Evolutionary conservation across 2,329 filamentous ascomycete genomes (phyloP).

Genomic region (Xylaria sp.): DNA sequence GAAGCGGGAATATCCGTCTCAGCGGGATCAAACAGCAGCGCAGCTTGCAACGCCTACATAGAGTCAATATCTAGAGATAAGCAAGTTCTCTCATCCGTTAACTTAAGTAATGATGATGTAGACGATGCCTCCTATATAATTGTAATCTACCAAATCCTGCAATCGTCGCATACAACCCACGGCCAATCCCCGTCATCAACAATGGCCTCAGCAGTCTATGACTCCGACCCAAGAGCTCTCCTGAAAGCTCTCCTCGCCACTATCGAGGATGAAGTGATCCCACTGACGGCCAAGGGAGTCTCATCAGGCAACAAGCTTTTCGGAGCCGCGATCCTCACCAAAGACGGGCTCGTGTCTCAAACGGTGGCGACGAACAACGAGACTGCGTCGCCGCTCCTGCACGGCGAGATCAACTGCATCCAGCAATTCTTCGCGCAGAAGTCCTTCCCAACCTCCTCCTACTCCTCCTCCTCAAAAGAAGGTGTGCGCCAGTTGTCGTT

Average conservation of each 20-base stretch:
- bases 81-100: neutral
- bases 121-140: neutral
- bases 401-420: slow-evolving; percentile 71
- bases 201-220: slow-evolving; percentile 38
- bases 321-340: slow-evolving; percentile 64
- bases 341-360: slow-evolving; percentile 54
- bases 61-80: neutral
- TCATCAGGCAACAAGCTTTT: slow-evolving; percentile 66
- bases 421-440: slow-evolving; percentile 63
- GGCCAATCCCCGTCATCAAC: neutral
- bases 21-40: neutral
- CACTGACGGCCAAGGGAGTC: slow-evolving; percentile 62
- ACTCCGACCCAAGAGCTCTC: slow-evolving; percentile 49
- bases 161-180: neutral
- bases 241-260: slow-evolving; percentile 55
- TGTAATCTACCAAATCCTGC: neutral
- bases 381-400: slow-evolving; percentile 63
- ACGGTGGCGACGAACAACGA: slow-evolving; percentile 68
- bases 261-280: slow-evolving; percentile 61
- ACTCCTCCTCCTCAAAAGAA: neutral
- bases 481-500: neutral
- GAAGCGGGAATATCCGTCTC: slow-evolving; percentile 33
- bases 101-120: neutral
- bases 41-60: neutral
- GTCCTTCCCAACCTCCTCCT: slow-evolving; percentile 43